Base-by-base conservation (phyloP, 2,329 filamentous ascomycete species). In the Alternaria sp. region DNA sequence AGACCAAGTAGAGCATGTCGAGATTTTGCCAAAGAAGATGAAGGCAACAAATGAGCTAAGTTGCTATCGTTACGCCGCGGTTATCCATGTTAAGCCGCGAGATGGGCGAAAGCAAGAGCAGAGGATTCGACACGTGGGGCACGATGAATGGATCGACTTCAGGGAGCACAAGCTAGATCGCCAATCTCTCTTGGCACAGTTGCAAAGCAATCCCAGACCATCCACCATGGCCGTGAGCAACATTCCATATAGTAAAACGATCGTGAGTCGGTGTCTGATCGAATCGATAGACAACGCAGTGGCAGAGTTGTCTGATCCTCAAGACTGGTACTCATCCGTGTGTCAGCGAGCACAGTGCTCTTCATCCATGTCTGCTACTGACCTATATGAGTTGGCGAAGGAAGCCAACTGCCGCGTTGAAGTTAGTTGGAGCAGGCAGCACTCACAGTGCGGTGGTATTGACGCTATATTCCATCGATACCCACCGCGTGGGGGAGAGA, bases 1-100 rank as follows among this genome's bases (percentile, higher is more conserved):
- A 9, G 41, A 25, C 9, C 25, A 32, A 1, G 49, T 61, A 0
- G 30, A 58, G 59, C 46, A 58, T 12, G 55, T 64, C 6, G 61
- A 64, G 51, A 61, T 64, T 25, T 22, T 56, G n/a, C 62, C 55
- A 1, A 64, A 64, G 54, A 55, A 10, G 11, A 64, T 64, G 61
- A 59, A 50, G 14, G 61, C 54, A 10, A 64, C 54, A 1, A 64
- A 64, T 27, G 61, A 64, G 40, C 32, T 64, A 10, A 64, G 61
- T 38, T 64, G 41, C 27, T 64, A 56, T 32, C 57, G 58, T 3
- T 57, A 52, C 20, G 51, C 64, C 5, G 63, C 67, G 4, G 58
- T 57, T 3, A n/a, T 58, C 9, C n/a, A 58, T n/a, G 27, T 12
- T 8, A 20, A 20, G n/a, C 18, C 38, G 4, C 18, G n/a, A 12